Evolutionary conservation across 208 protist genomes (phyloP).

Genomic region (Trypanosoma boissoni): DNA sequence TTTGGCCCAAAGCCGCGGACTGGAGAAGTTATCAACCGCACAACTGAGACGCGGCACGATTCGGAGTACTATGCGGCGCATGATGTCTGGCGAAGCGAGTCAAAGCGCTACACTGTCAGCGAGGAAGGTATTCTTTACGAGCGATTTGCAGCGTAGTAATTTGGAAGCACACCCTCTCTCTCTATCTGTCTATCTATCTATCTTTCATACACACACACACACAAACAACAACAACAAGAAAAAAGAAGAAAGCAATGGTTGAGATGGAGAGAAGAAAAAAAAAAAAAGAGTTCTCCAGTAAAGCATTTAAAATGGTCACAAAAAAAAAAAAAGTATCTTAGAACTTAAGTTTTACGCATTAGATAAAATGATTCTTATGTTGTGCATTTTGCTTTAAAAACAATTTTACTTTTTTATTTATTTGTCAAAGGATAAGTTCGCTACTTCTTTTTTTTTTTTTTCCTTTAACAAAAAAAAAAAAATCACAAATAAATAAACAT

Average conservation of each 20-base stretch:
- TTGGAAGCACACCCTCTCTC: no score
- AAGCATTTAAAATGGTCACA: no score
- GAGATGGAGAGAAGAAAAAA: background rate
- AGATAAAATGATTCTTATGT: no score
- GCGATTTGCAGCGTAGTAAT: background rate
- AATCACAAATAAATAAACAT: no score
- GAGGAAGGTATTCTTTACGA: slow-evolving; percentile 21
- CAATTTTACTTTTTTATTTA: no score
- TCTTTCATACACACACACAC: background rate
- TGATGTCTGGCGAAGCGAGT: slow-evolving; percentile 22
- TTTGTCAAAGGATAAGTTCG: no score
- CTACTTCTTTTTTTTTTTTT: slow-evolving; percentile 1
- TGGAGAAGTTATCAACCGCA: slow-evolving; percentile 20
- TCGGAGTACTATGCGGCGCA: slow-evolving; percentile 24
- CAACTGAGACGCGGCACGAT: slow-evolving; percentile 23
- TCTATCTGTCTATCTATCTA: no score
- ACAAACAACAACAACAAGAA: background rate
- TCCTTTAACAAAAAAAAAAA: no score
- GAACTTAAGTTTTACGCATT: no score
- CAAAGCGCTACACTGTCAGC: slow-evolving; percentile 19
- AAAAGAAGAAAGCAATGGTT: background rate
- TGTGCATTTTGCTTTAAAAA: no score
- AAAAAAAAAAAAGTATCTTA: no score
- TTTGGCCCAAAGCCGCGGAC: slow-evolving; percentile 19
- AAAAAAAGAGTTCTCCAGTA: background rate